Base-by-base conservation (phyloP, 495 filamentous ascomycete species). In the Trichoderma orchidacearum region DNA sequence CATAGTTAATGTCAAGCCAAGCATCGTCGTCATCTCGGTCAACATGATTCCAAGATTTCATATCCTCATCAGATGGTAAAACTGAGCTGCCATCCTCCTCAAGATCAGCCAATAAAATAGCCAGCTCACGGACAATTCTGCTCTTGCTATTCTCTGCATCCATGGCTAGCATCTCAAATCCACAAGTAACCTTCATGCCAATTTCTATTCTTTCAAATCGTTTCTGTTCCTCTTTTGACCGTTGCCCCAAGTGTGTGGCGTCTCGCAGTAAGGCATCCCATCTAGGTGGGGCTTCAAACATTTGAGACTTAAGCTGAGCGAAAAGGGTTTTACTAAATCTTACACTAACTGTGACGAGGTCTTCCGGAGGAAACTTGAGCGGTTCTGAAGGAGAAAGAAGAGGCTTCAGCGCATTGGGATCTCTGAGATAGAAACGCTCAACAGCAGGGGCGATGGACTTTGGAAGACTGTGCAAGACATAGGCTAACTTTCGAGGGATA, bases 1-100 rank as follows among this genome's bases (percentile, higher is more conserved):
- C 76, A 63, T 87, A 96, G 61, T 89, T 83, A 55, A 98, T 91
- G 64, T 97, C 85, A 58, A 98, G 72, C 93, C 93, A 98, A n/a
- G 76, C 75, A 59, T 97, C 94, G 61, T 86, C 79, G 58, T 98
- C 94, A 30, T 88, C 81, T 30, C 64, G 68, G 21, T 70, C 67
- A 6, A 75, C 75, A 30, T 71, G 64, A n/a, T 70, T 56, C 93
- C 93, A 96, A 0, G 55, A 58, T 29, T 68, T 66, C 17, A 97
- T 87, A 45, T 94, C 89, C 13, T 76, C 70, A 63, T 95, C 80
- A 0, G 77, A 79, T 5, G 92, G 92, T 0, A 96, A 72, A 5
- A 62, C 59, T 27, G 79, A 74, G 50, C 82, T 79, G 3, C 73
- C 75, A 13, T 74, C 70, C 31, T 77, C 73, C 54, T 71, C 78